phyloP scores from a whole-genome alignment of 1,284 basidiomycete species.

The Volvariella volvacea region DNA sequence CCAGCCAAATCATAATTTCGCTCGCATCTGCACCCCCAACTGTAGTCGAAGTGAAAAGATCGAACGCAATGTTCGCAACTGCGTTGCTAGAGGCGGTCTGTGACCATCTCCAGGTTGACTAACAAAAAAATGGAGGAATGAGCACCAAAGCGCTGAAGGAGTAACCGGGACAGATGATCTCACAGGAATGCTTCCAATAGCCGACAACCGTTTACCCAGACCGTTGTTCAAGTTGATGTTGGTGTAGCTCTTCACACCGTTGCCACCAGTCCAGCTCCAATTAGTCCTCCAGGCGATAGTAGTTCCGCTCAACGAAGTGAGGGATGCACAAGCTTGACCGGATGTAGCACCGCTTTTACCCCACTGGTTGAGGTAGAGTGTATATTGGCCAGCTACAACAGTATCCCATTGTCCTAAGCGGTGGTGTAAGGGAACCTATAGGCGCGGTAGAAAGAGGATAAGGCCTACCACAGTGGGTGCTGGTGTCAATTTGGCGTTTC shows the following conservation, averaged over 20 bases:
- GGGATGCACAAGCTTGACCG: conserved; percentile 49
- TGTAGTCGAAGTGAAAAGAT: conserved; percentile 52
- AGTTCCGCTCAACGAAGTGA: conserved; percentile 37
- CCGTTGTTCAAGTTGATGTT: conserved; percentile 47
- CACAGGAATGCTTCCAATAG: conserved; percentile 51
- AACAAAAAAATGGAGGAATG: not conserved
- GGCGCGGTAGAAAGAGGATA: not conserved
- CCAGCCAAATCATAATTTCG: conserved; percentile 69
- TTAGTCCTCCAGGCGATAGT: conserved; percentile 46
- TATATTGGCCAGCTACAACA: conserved; percentile 38
- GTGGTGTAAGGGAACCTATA: not conserved
- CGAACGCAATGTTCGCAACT: conserved; percentile 53
- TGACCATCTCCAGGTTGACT: conserved; percentile 33
- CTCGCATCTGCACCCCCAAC: conserved; percentile 44
- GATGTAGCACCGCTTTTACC: conserved; percentile 36
- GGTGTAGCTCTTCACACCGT: conserved; percentile 54
- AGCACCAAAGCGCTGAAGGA: not conserved
- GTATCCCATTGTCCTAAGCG: conserved; percentile 44
- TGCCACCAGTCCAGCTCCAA: conserved; percentile 50
- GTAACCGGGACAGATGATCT: conserved; percentile 12
- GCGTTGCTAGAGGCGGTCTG: conserved; percentile 23
- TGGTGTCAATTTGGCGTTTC: conserved; percentile 24
- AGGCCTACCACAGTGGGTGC: conserved; percentile 24
- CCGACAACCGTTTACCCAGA: conserved; percentile 46
- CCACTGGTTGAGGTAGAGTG: conserved; percentile 48